These are phyloP conservation scores for Aspergillus ochraceoroseus DNA, from an alignment of 2,329 filamentous ascomycete genomes.

Conservation along the genomic window DNA sequence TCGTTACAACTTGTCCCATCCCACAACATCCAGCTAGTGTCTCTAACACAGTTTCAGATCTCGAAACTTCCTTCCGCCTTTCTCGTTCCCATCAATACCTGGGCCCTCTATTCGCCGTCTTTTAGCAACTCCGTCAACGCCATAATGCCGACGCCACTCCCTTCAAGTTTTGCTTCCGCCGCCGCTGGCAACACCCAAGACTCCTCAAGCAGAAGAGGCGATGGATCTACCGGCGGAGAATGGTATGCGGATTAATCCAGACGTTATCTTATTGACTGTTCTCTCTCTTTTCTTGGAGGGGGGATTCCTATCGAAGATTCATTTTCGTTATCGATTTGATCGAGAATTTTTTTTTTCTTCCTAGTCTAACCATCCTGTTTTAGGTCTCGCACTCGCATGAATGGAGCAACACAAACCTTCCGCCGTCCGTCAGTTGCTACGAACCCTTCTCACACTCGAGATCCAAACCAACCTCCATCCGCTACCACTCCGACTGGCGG, in stretches of 20 bases:
- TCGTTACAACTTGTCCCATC: constrained; percentile 1
- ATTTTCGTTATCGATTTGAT: background rate
- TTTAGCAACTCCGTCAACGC: constrained; percentile 11
- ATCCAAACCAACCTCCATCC: constrained; percentile 39
- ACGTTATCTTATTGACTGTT: constrained; percentile 4
- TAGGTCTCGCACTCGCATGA: constrained; percentile 58
- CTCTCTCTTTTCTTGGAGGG: too few species aligned
- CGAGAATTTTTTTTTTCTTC: background rate
- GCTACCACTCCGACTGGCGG: constrained; percentile 42
- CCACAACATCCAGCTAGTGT: constrained; percentile 4
- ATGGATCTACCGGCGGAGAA: constrained; percentile 61
- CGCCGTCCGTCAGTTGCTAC: constrained; percentile 59
- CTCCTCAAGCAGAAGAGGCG: constrained; percentile 56
- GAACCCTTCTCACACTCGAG: constrained; percentile 47
- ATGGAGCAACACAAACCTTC: constrained; percentile 64
- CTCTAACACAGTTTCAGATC: constrained; percentile 5
- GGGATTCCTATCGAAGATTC: too few species aligned
- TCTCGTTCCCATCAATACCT: constrained; percentile 24
- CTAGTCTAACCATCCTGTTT: background rate
- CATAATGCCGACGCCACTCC: constrained; percentile 67
- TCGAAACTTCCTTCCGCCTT: constrained; percentile 19
- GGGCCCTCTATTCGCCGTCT: constrained; percentile 19
- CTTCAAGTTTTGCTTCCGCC: constrained; percentile 78
- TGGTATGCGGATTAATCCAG: constrained; percentile 54
- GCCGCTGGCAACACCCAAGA: constrained; percentile 68